Conservation (phyloP, 768 basidiomycete species). For the Atractiella rhizophila region DNA sequence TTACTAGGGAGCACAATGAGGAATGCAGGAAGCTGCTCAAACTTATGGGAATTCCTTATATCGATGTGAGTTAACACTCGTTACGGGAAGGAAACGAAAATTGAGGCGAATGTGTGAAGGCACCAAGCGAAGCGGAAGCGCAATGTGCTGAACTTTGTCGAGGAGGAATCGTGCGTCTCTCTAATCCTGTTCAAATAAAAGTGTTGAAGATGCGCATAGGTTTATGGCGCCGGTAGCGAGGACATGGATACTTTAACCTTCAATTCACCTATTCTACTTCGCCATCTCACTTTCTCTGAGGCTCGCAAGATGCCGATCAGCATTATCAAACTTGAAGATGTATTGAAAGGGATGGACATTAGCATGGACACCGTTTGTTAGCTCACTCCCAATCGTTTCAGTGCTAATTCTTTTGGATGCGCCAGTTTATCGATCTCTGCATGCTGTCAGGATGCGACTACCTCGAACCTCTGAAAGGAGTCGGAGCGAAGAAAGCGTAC, state of each 20-base stretch:
- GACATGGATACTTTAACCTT: conserved; percentile 99
- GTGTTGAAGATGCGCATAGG: too few relatives aligned
- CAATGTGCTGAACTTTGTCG: conserved; percentile 96
- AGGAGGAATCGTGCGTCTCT: conserved; percentile 89
- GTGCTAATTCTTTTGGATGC: not conserved
- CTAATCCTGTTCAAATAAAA: too few relatives aligned
- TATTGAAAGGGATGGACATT: conserved; percentile 73
- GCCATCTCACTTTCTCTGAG: conserved; percentile 85
- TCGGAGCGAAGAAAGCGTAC: conserved; percentile 83
- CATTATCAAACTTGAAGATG: conserved; percentile 59
- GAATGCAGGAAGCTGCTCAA: conserved; percentile 65
- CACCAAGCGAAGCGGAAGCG: conserved; percentile 94
- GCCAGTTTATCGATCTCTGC: conserved; percentile 81
- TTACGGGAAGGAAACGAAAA: not conserved
- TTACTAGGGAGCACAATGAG: conserved; percentile 85
- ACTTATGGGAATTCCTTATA: conserved; percentile 91
- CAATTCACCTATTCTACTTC: conserved; percentile 63
- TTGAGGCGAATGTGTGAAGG: conserved; percentile 27
- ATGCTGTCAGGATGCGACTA: conserved; percentile 94
- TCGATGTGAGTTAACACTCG: conserved; percentile 36
- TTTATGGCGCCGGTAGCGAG: conserved; percentile 88
- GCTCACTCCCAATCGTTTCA: not conserved
- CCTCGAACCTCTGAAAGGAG: conserved; percentile 89
- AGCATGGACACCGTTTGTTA: conserved; percentile 37
- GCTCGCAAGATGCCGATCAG: conserved; percentile 90